phyloP scores from a whole-genome alignment of 164 flowering plant species.

The Vitis cinerea region DNA sequence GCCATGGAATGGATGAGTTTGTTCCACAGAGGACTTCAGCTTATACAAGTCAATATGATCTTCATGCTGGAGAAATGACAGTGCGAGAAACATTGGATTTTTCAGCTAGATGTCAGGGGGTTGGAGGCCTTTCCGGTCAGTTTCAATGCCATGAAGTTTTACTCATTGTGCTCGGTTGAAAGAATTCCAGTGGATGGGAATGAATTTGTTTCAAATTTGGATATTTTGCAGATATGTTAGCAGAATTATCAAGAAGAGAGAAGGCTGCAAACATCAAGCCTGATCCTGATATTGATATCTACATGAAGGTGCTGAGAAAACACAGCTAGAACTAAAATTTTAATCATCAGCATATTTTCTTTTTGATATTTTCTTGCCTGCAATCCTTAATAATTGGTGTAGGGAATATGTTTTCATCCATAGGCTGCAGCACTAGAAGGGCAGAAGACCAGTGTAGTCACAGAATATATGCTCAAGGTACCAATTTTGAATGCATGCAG shows the following conservation, averaged over 20 bases:
- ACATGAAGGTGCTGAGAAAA: constrained; percentile 26
- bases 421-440: constrained; percentile 31
- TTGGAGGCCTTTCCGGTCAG: constrained; percentile 54
- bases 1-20: constrained; percentile 58
- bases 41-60: constrained; percentile 62
- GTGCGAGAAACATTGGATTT: constrained; percentile 68
- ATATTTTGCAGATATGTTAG: constrained; percentile 23
- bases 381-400: too few relatives aligned
- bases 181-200: background rate
- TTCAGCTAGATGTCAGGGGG: constrained; percentile 76
- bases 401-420: background rate
- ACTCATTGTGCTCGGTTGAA: background rate
- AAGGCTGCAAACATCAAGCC: constrained; percentile 34
- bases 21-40: constrained; percentile 64
- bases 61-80: constrained; percentile 61
- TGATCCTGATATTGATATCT: constrained; percentile 34
- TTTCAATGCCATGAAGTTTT: background rate
- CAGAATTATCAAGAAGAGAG: constrained; percentile 38
- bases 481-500: background rate
- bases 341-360: background rate
- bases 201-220: background rate
- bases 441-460: constrained; percentile 18
- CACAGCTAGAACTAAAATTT: background rate
- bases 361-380: constrained; percentile 1
- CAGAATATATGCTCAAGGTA: constrained; percentile 40